Base-by-base conservation (phyloP, 139 green algal species). In the Chlamydomonas schloesseri region DNA sequence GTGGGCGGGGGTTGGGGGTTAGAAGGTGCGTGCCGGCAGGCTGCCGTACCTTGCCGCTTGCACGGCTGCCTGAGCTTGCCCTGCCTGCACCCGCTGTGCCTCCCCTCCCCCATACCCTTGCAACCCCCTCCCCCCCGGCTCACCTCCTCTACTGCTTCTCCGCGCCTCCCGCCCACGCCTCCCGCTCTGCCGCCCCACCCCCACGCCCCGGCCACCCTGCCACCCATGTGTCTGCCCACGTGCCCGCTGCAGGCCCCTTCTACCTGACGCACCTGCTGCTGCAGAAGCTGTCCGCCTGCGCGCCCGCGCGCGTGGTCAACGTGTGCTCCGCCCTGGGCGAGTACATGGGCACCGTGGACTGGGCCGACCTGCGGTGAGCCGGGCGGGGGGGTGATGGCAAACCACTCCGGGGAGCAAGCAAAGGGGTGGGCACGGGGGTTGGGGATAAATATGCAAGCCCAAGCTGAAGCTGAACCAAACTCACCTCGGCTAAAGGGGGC, bases 201-300 rank as follows among this genome's bases (percentile, higher is more conserved):
- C 42, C 42, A 50, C 42, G 6, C 42, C 8, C 8, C 8, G 6
- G 6, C 42, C 42, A 50, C 5, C 42, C 8, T 50, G 6, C 42
- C 42, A 50, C 42, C 42, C n/a, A n/a, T n/a, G n/a, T n/a, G n/a
- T n/a, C n/a, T n/a, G n/a, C n/a, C n/a, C n/a, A n/a, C n/a, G n/a
- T n/a, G n/a, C n/a, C 67, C 67, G 8, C 21, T 50, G n/a, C 67
- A 73, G 69, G 80, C 47, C 81, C 81, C 50, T 87, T 87, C 81
- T 62, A 69, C 42, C 81, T 87, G 53, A 87, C 69, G 15, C 81
- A 87, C 34, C 69, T 79, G 46, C 69, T 87, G 81, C 46, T 87
- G 69, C 26, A 58, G 69, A 8, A 26, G 5, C 68, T 86, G 23
- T 31, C 50, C 24, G 47, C 23, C 33, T 58, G 31, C 50, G 80